Base-by-base conservation (phyloP, 2,329 filamentous ascomycete species). In the Escovopsis weberi region DNA sequence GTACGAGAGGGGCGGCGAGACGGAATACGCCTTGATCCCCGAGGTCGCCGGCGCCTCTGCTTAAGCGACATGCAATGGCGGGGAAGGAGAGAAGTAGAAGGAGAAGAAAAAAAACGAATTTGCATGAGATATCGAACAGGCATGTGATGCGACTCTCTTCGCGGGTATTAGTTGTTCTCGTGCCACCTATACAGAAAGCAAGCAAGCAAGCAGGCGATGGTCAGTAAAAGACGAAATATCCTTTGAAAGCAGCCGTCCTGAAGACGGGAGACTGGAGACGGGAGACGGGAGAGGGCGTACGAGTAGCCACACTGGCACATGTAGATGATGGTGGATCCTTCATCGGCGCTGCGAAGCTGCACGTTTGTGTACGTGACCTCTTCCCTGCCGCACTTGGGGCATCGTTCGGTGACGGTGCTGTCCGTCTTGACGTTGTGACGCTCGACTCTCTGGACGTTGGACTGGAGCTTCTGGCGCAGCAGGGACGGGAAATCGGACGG, bases 241-340 rank as follows among this genome's bases (percentile, higher is more conserved):
- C 10, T 10, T 9, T 11, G 11, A 32, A 4, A 11, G 11, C 4
- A 32, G 28, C 28, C 8, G 28, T 3, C 28, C 7, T 11, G 50
- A 43, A 42, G 43, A 42, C 40, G 47, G 42, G n/a, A 33, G 37
- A 38, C 6, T 12, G 6, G 26, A 11, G 28, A 6, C 39, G 33
- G 26, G n/a, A 12, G 12, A 9, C 39, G 26, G 35, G 38, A 45
- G 41, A 7, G 43, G 46, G 62, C 78, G 53, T 74, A 88, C 82
- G 83, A 88, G 63, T 85, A 69, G 45, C 85, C 85, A 59, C 88
- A 95, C 45, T 87, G 78, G 64, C 88, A 95, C 46, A 73, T 81
- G 64, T 86, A 94, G 56, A 95, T 93, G 43, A 94, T 77, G 1
- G 89, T 95, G 50, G 82, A 85, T 47, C 91, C 91, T 75, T 96